These are phyloP conservation scores for Teratosphaeriaceae sp. DNA, from an alignment of 2,329 filamentous ascomycete genomes.

Conservation along the genomic window DNA sequence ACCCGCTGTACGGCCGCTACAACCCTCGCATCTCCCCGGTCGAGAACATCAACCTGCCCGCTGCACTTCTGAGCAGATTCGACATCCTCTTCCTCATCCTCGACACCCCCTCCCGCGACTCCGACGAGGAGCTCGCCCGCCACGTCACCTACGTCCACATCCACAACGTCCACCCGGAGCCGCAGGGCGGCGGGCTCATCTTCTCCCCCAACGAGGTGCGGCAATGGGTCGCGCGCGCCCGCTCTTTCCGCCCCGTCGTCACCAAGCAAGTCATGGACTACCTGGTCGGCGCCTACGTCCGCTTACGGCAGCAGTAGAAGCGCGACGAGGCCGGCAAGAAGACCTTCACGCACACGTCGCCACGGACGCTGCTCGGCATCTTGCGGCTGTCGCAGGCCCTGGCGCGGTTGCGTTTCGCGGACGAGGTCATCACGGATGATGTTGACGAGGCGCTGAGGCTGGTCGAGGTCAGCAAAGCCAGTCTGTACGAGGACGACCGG, in stretches of 20 bases:
- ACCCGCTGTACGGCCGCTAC: constrained; percentile 95
- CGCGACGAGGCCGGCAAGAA: constrained; percentile 85
- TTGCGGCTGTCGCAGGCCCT: constrained; percentile 90
- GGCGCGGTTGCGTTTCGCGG: constrained; percentile 82
- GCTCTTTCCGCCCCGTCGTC: constrained; percentile 83
- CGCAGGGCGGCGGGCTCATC: constrained; percentile 57
- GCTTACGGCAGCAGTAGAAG: constrained; percentile 86
- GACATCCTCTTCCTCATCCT: constrained; percentile 95
- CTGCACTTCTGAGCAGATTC: constrained; percentile 91
- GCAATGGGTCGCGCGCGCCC: constrained; percentile 89
- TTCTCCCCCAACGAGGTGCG: constrained; percentile 92
- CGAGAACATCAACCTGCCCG: constrained; percentile 99
- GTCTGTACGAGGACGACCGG: constrained; percentile 65
- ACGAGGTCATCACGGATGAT: constrained; percentile 80
- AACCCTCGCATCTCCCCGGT: constrained; percentile 96
- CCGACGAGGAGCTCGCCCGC: constrained; percentile 86
- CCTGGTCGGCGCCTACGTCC: constrained; percentile 94
- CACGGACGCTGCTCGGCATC: constrained; percentile 86
- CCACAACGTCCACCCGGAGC: constrained; percentile 86
- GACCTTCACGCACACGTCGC: constrained; percentile 89
- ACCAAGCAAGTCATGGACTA: constrained; percentile 86
- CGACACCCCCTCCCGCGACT: constrained; percentile 83
- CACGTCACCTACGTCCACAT: constrained; percentile 98
- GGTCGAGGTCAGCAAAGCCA: constrained; percentile 89
- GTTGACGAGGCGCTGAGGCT: constrained; percentile 91